These are phyloP conservation scores for Limnanthes douglasii DNA, from an alignment of 345 rosid species.

Conservation along the genomic window DNA sequence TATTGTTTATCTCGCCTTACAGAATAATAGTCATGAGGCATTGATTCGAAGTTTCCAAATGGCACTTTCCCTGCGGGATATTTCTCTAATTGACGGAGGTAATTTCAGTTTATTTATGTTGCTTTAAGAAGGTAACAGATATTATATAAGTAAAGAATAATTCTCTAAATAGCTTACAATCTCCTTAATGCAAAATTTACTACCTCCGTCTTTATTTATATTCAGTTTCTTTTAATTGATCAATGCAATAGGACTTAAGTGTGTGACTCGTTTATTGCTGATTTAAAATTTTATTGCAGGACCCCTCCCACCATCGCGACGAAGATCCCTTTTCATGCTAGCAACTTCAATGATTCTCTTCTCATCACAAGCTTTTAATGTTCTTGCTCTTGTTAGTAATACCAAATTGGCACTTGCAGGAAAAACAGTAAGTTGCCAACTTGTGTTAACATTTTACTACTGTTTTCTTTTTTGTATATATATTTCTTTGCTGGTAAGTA, in stretches of 20 bases:
- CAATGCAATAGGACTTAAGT: too few relatives aligned
- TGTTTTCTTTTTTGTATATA: conserved; percentile 3
- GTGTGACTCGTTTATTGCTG: background rate
- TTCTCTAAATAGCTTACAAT: conserved; percentile 1
- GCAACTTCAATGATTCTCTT: conserved; percentile 82
- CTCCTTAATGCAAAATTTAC: too few relatives aligned
- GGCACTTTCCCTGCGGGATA: conserved; percentile 72
- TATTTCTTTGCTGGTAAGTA: background rate
- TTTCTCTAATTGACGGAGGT: conserved; percentile 74
- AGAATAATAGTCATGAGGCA: conserved; percentile 76
- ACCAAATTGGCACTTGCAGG: conserved; percentile 42
- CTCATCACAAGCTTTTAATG: conserved; percentile 58
- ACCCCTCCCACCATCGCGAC: conserved; percentile 58
- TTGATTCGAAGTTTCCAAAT: conserved; percentile 83
- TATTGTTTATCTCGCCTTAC: conserved; percentile 13
- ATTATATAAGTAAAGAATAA: background rate
- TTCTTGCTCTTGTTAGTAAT: conserved; percentile 35
- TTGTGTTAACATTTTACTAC: conserved; percentile 5
- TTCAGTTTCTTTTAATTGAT: too few relatives aligned
- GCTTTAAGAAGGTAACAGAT: conserved; percentile 3
- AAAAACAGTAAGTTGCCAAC: conserved; percentile 31
- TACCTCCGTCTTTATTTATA: too few relatives aligned
- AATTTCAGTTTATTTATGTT: conserved; percentile 7
- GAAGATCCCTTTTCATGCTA: conserved; percentile 77
- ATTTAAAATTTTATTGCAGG: conserved; percentile 28